Evolutionary conservation across 306 rosid species (phyloP), one percentile per base, ranked within the genome.

Genomic region (Lathyrus tuberosus): DNA sequence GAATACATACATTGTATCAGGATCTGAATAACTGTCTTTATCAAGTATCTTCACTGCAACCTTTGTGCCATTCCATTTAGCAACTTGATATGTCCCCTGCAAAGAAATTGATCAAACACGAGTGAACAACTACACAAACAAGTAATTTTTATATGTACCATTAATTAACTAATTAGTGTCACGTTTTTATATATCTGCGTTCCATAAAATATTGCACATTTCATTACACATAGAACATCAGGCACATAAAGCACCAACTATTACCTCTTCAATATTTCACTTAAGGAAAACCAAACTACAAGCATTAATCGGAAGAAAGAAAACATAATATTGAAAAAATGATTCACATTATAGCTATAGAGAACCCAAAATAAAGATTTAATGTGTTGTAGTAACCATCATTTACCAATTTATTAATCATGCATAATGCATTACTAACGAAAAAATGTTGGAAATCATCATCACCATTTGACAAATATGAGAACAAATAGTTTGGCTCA

Each of bases 1-100:
- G 60, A 74, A 62, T 22, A 77, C 95, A 15, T 86, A 95, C 99
- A 95, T 95, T 86, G 84, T 71, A 66, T 95, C 96, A 40, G 91
- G 90, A 77, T 95, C 87, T 10, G 93, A 75, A 75, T 89, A 84
- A 83, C 91, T 69, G 52, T 91, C 96, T 89, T 87, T 91, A 70
- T 91, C 96, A 33, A 95, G 96, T 73, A 95, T 95, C 84, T 95
- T 95, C 60, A 91, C 95, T 8, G 96, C 63, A 65, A 95, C 99
- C 86, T 91, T 95, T 62, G 99, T 95, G 75, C 99, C 99, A 76
- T 95, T 95, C 99, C 99, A 95, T 76, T 95, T 91, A 18, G 99
- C 99, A 78, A 95, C 96, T 89, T 91, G 97, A 78, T 91, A 95
- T 30, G 84, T 35, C 70, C 99, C 99, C 99, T 94, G 81, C 56